phyloP scores from a whole-genome alignment of 306 rosid genomes.

The Malus orientalis region DNA sequence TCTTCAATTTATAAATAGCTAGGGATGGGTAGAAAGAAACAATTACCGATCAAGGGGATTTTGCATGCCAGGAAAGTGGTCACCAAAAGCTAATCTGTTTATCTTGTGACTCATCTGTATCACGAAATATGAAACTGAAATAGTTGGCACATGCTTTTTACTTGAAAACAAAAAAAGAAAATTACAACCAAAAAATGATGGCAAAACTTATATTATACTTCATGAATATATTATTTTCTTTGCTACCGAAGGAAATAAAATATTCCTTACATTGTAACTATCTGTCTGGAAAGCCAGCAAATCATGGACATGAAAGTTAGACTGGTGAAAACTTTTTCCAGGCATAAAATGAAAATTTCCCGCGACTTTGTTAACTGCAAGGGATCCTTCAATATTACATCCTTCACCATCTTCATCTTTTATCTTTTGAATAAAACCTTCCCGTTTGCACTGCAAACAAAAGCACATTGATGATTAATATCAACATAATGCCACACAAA shows the following conservation, averaged over 20 bases:
- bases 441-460: constrained; percentile 76
- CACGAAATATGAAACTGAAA: constrained; percentile 25
- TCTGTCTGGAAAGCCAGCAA: constrained; percentile 44
- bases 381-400: constrained; percentile 76
- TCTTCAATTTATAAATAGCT: constrained; percentile 1
- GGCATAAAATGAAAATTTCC: constrained; percentile 73
- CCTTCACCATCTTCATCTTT: constrained; percentile 96
- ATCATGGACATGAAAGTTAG: constrained; percentile 35
- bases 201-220: not conserved
- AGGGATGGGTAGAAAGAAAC: constrained; percentile 17
- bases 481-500: constrained; percentile 1
- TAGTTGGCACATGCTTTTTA: not conserved
- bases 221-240: not conserved
- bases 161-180: not conserved
- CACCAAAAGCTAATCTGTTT: constrained; percentile 75
- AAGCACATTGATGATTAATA: constrained; percentile 9
- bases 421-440: constrained; percentile 69
- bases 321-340: constrained; percentile 80
- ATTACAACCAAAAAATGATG: constrained; percentile 8
- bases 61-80: constrained; percentile 63
- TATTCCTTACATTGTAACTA: constrained; percentile 56
- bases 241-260: not conserved
- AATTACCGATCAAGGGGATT: constrained; percentile 96
- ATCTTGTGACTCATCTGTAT: constrained; percentile 81
- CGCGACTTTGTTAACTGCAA: constrained; percentile 89